Base-by-base conservation (phyloP, 495 filamentous ascomycete genomes). In the Annulohypoxylon nitens region DNA sequence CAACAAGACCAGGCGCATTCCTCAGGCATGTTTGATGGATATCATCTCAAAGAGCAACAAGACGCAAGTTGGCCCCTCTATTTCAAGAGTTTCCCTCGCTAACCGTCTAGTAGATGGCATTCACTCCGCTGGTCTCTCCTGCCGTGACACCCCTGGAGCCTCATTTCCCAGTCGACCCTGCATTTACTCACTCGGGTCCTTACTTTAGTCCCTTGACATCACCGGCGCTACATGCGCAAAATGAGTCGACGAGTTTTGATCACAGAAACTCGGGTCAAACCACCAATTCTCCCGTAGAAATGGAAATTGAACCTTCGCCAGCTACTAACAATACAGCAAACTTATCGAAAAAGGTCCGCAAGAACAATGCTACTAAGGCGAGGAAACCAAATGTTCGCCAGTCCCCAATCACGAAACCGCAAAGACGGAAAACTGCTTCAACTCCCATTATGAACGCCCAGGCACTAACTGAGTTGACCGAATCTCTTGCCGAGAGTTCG, bases 131-230 rank as follows among this genome's bases (percentile, higher is more conserved):
- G 33, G 93, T 97, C 7, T 98, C 96, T 37, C 96, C 96, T 18
- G 95, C 94, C 2, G 95, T 98, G 75, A 97, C 95, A 9, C 95
- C 96, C 30, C 86, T 96, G 53, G 95, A 97, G 70, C 87, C 88
- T 36, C 92, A 94, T 76, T 97, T 97, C 79, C 86, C 89, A 50
- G 81, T 89, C 25, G 88, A 94, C 48, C 88, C 90, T 10, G 93
- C 94, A 67, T 98, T 93, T 77, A 89, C 91, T 11, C 89, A 94
- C 11, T 92, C 92, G 9, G 90, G 92, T n/a, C 93, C 94, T 48
- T 95, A 96, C 79, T 97, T 98, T 77, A 98, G 94, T 73, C 96
- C 96, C 4, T 84, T 99, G 50, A 97, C 92, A 1, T 98, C 96
- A 25, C 96, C 96, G 0, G 95, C 95, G 4, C 86, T 98, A 36